Percentiles rank a stretch among this genome's conserved stretches.
Conservation (phyloP, 768 basidiomycete species). For the Russula brevipes region DNA sequence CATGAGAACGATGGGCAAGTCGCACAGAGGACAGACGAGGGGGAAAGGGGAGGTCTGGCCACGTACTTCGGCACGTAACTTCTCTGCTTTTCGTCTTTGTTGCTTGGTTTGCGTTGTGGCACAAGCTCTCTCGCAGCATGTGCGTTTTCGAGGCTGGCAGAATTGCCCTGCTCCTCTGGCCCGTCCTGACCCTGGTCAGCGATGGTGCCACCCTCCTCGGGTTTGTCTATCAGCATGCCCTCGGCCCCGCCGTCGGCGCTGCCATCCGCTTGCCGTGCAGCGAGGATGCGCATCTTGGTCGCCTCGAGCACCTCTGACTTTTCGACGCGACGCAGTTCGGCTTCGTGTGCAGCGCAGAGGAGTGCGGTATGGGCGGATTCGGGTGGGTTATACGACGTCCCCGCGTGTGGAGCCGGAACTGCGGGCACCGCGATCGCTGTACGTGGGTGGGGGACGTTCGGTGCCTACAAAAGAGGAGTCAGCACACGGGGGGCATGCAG, state of each 20-base stretch:
- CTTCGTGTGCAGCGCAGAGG: constrained; percentile 57
- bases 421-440: constrained; percentile 58
- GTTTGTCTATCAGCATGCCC: constrained; percentile 63
- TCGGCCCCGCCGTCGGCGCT: constrained; percentile 36
- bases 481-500: not conserved
- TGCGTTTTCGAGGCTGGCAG: constrained; percentile 26
- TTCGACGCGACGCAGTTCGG: constrained; percentile 54
- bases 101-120: constrained; percentile 53
- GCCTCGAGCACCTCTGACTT: constrained; percentile 50
- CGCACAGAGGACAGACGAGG: not conserved
- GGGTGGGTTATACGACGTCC: constrained; percentile 87
- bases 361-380: constrained; percentile 67
- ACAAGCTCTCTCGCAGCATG: constrained; percentile 37
- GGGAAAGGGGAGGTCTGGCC: not conserved
- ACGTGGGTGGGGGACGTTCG: constrained; percentile 43
- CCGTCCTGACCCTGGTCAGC: constrained; percentile 11
- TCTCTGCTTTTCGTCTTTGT: constrained; percentile 65
- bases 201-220: constrained; percentile 32
- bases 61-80: constrained; percentile 57
- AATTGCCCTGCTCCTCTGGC: constrained; percentile 18
- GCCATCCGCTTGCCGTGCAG: constrained; percentile 36
- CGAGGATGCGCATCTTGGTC: constrained; percentile 51
- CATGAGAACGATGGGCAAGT: constrained; percentile 25
- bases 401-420: constrained; percentile 67
- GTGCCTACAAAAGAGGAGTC: constrained; percentile 39